Evolutionary conservation across 192 early-diverging fungal species (phyloP), one percentile per base, ranked within the genome.

Genomic region (Coemansia sp.): DNA sequence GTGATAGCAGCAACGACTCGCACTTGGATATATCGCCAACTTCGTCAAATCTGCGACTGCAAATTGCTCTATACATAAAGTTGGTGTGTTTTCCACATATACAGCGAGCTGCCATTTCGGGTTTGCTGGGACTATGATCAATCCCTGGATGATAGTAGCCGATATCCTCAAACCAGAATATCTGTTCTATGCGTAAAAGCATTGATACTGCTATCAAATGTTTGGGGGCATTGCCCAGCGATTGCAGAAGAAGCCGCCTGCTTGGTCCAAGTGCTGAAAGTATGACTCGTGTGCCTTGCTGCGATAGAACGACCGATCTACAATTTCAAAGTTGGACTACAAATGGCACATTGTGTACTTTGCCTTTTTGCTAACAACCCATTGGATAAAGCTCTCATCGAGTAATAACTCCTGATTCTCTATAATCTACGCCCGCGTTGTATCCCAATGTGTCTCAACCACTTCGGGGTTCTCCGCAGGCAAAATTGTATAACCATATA

Each of bases 231-330:
- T 60, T 47, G 19, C 58, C 58, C 58, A 60, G 9, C 58, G 58
- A 44, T 60, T 47, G n/a, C 49, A 60, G 28, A 60, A 60, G 19
- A 93, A 93, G 5, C 93, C 93, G 19, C 93, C 93, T 2, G 80
- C 59, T 22, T 84, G 58, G 62, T 94, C 93, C 14, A 94, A 67
- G 31, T 86, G 79, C 38, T 88, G 63, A 49, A 90, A 90, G 49
- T 82, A 92, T 24, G 84, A 81, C 41, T 78, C 72, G 68, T 93
- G 93, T 0, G 78, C 82, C 21, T 84, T 64, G 62, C 84, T 86
- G 49, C 88, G 72, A 62, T 88, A 89, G 56, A 93, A 86, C 14
- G 88, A 81, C 54, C 92, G 54, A 57, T 58, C 55, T 27, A 63
- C 60, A 51, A 69, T 62, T 4, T 62, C 60, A 70, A 49, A 63